phyloP scores from a whole-genome alignment of 495 filamentous ascomycete species.

The Hyaloscypha bicolor region DNA sequence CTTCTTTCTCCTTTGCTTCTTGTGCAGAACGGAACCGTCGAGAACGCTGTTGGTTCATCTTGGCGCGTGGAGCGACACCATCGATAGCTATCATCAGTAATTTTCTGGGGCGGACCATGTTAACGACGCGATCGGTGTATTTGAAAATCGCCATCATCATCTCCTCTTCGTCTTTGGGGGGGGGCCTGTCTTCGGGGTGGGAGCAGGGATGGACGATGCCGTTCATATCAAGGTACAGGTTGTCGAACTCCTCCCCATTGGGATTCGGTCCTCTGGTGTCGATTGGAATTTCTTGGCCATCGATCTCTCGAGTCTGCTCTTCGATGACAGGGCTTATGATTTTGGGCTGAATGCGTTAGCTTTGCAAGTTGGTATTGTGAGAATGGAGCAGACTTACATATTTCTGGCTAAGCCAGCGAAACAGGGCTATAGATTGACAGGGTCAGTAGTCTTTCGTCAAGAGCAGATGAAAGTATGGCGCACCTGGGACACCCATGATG shows the following conservation, averaged over 20 bases:
- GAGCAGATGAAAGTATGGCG: constrained; percentile 28
- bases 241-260: constrained; percentile 97
- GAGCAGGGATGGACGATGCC: constrained; percentile 99
- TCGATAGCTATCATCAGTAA: constrained; percentile 97
- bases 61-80: constrained; percentile 90
- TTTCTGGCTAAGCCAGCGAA: constrained; percentile 86
- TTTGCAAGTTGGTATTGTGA: constrained; percentile 49
- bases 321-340: constrained; percentile 91
- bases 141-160: constrained; percentile 99
- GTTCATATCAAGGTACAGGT: constrained; percentile 99
- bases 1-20: constrained; percentile 92
- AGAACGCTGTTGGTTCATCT: constrained; percentile 97
- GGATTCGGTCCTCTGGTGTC: constrained; percentile 86
- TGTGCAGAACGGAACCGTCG: constrained; percentile 90
- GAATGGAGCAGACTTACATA: constrained; percentile 46
- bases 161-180: constrained; percentile 92
- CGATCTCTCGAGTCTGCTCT: constrained; percentile 73
- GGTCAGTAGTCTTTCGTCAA: constrained; percentile 8
- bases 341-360: constrained; percentile 92
- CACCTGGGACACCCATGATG: constrained; percentile 88
- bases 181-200: constrained; percentile 90
- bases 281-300: constrained; percentile 77
- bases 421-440: constrained; percentile 21
- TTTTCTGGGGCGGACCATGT: constrained; percentile 96
- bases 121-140: constrained; percentile 96